A percentile compares a stretch with the other conserved stretches of the same genome.
Conservation (phyloP, 352 stramenopile genomes). For the Phytophthora pistaciae region DNA sequence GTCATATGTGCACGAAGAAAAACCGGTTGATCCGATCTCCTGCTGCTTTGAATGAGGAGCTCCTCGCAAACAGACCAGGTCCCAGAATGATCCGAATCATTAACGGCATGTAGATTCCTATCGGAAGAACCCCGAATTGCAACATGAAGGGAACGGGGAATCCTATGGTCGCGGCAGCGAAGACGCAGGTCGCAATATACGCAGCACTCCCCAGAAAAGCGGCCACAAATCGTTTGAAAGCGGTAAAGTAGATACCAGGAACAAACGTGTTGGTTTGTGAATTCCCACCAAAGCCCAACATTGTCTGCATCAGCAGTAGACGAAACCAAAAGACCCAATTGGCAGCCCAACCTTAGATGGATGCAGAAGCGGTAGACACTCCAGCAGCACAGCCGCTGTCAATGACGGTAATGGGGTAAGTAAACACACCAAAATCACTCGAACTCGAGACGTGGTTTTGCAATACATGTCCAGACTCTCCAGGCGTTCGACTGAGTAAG, state of each 20-base stretch:
- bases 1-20: background rate
- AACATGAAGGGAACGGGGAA: background rate
- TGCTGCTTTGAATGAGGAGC: background rate
- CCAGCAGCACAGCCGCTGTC: background rate
- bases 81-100: background rate
- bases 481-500: constrained; percentile 1
- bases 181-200: background rate
- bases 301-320: background rate
- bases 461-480: background rate
- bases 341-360: background rate
- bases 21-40: background rate
- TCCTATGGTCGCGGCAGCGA: background rate
- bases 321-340: constrained; percentile 2
- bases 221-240: background rate
- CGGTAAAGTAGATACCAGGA: background rate
- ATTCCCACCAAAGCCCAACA: background rate
- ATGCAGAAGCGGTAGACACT: background rate
- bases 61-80: background rate
- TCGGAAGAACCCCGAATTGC: background rate
- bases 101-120: background rate
- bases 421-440: background rate
- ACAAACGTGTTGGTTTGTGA: background rate
- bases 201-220: background rate
- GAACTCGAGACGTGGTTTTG: background rate
- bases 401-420: background rate